A percentile compares a stretch with the other conserved stretches of the same genome.
These are phyloP conservation scores for Coniella lustricola DNA, from an alignment of 2,329 filamentous ascomycete genomes.

Conservation along the genomic window DNA sequence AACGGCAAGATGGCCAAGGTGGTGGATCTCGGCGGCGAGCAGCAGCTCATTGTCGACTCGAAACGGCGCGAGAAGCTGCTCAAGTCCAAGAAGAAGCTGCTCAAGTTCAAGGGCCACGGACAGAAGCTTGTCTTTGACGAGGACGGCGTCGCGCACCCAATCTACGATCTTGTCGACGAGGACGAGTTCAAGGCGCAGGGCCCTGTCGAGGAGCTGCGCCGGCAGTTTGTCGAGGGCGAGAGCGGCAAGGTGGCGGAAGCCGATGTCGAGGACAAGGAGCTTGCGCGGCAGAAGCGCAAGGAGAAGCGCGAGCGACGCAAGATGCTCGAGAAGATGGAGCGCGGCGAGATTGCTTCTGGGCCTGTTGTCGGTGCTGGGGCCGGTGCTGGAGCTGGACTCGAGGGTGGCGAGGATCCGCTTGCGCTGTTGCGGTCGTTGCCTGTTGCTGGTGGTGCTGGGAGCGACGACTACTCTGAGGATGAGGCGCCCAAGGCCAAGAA, in stretches of 20 bases:
- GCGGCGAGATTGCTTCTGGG: constrained; percentile 28
- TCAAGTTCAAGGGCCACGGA: constrained; percentile 82
- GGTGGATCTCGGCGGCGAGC: constrained; percentile 60
- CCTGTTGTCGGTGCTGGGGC: constrained; percentile 24
- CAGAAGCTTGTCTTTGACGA: constrained; percentile 88
- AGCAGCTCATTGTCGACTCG: constrained; percentile 79
- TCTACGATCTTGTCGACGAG: constrained; percentile 86
- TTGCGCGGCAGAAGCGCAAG: constrained; percentile 69
- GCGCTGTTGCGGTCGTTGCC: constrained; percentile 53
- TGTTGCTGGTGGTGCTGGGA: constrained; percentile 20
- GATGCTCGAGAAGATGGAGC: constrained; percentile 53
- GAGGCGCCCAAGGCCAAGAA: constrained; percentile 52
- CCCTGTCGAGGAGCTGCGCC: constrained; percentile 66
- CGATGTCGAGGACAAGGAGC: constrained; percentile 75
- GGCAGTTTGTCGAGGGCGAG: constrained; percentile 72
- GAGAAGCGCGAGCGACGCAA: constrained; percentile 72
- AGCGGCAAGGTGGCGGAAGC: constrained; percentile 62
- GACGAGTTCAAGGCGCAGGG: constrained; percentile 71
- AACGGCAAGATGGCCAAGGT: constrained; percentile 44
- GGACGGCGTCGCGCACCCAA: constrained; percentile 73
- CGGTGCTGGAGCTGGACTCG: constrained; percentile 24
- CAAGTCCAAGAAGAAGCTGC: constrained; percentile 86
- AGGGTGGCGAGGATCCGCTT: constrained; percentile 45
- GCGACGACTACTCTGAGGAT: constrained; percentile 20
- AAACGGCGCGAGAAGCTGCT: constrained; percentile 95